Evolutionary conservation across 768 basidiomycete genomes (phyloP).

Genomic region (Naganishia randhawae): DNA sequence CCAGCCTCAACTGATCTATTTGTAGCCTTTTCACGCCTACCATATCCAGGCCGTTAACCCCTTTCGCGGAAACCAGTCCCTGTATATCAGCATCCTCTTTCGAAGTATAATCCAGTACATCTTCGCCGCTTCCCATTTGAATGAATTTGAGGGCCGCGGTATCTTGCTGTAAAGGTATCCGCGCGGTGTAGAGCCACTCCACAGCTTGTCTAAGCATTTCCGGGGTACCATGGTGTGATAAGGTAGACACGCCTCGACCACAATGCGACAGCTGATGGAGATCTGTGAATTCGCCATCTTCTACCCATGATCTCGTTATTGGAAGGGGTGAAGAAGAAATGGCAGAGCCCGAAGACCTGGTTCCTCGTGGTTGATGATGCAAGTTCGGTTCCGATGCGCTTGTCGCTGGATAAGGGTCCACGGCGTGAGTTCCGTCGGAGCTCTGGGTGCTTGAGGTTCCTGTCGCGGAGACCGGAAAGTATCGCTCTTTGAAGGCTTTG

Average conservation of each 20-base stretch:
- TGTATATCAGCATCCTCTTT: constrained; percentile 38
- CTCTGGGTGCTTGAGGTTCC: not conserved
- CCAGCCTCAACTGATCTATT: constrained; percentile 60
- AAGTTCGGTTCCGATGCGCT: constrained; percentile 5
- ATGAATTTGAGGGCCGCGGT: not conserved
- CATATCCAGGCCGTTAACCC: constrained; percentile 51
- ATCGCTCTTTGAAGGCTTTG: constrained; percentile 78
- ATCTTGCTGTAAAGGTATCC: constrained; percentile 58
- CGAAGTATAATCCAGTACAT: not conserved
- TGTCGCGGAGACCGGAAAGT: constrained; percentile 63
- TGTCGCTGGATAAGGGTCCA: not conserved
- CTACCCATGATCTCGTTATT: not conserved
- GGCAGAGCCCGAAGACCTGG: not conserved
- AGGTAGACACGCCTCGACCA: not conserved
- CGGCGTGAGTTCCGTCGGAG: not conserved
- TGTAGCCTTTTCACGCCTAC: constrained; percentile 57
- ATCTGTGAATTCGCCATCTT: not conserved
- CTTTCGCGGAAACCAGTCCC: constrained; percentile 65
- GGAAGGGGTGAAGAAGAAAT: not conserved
- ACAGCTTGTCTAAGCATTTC: constrained; percentile 82
- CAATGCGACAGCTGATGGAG: not conserved
- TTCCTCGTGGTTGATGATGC: not conserved
- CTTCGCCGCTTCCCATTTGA: constrained; percentile 50
- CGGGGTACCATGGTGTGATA: constrained; percentile 55
- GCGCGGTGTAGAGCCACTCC: constrained; percentile 90